These are phyloP conservation scores for Neospora caninum DNA, from an alignment of 169 alveolate species.

Conservation along the genomic window DNA sequence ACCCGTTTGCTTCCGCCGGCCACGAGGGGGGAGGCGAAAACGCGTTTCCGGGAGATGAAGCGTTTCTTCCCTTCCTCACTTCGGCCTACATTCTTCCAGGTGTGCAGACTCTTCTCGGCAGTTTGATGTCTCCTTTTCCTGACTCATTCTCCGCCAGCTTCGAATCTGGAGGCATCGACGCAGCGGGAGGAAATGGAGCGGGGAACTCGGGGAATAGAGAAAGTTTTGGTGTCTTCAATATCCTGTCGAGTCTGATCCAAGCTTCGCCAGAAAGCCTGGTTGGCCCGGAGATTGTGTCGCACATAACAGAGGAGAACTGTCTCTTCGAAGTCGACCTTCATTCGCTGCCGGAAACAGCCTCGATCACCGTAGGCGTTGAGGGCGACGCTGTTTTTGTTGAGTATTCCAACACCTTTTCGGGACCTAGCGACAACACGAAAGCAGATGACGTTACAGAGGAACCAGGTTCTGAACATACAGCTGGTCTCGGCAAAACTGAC, in stretches of 20 bases:
- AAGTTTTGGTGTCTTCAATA: not conserved
- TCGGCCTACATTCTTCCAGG: slow-evolving; percentile 1
- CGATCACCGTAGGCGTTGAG: slow-evolving; percentile 18
- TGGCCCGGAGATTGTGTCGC: not conserved
- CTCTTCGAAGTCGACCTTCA: slow-evolving; percentile 15
- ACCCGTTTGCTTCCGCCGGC: not conserved
- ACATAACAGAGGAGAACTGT: not conserved
- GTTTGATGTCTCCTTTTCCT: not conserved
- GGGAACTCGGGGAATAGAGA: not conserved
- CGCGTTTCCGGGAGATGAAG: not conserved
- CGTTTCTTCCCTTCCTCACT: not conserved
- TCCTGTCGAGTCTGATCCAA: not conserved
- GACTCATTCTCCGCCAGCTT: not conserved
- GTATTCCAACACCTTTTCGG: not conserved
- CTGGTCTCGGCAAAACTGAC: no score
- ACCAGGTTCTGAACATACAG: not conserved
- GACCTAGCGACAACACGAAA: not conserved
- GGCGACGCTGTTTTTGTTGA: slow-evolving; percentile 29
- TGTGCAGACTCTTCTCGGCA: not conserved
- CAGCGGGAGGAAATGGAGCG: not conserved
- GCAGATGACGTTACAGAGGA: not conserved
- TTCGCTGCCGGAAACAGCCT: not conserved
- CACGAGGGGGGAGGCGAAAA: not conserved
- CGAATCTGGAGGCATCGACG: not conserved
- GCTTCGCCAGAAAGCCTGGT: not conserved